Conservation (phyloP, 2,329 filamentous ascomycete species). For the Trichoderma pleuroti region DNA sequence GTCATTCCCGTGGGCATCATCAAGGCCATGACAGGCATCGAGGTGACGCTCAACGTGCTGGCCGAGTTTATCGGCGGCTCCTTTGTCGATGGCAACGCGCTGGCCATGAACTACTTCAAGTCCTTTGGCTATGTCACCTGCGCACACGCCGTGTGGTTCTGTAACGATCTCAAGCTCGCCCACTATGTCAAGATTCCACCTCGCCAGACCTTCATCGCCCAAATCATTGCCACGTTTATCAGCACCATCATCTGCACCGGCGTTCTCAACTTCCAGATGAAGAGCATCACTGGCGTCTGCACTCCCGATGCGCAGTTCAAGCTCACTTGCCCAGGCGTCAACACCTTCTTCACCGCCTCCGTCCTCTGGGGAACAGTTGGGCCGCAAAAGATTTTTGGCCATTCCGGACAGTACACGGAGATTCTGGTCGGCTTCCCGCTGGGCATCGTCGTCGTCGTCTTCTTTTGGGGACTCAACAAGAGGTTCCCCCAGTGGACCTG, state of each 20-base stretch:
- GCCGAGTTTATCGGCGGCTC: constrained; percentile 53
- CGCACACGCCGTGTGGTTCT: constrained; percentile 50
- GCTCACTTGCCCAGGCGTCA: constrained; percentile 50
- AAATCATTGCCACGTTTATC: constrained; percentile 55
- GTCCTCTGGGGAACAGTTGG: constrained; percentile 55
- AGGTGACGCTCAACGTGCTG: constrained; percentile 51
- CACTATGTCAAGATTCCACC: constrained; percentile 61
- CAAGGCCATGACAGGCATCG: constrained; percentile 51
- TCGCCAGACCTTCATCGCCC: constrained; percentile 55
- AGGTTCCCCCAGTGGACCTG: constrained; percentile 40
- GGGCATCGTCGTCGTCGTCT: constrained; percentile 44
- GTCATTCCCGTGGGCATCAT: constrained; percentile 52
- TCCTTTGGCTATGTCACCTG: constrained; percentile 49
- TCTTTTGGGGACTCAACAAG: constrained; percentile 40
- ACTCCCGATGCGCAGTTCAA: constrained; percentile 45
- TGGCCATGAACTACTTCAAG: constrained; percentile 56
- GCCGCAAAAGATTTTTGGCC: constrained; percentile 48
- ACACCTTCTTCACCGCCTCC: constrained; percentile 55
- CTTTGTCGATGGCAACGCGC: constrained; percentile 47
- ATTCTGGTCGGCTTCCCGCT: constrained; percentile 50
- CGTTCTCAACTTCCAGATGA: constrained; percentile 49
- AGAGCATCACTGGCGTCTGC: constrained; percentile 48
- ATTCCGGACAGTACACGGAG: constrained; percentile 45
- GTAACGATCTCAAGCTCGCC: constrained; percentile 46
- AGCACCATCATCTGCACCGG: constrained; percentile 50